Evolutionary conservation across 257 asterid species (phyloP).

Genomic region (Striga asiatica): DNA sequence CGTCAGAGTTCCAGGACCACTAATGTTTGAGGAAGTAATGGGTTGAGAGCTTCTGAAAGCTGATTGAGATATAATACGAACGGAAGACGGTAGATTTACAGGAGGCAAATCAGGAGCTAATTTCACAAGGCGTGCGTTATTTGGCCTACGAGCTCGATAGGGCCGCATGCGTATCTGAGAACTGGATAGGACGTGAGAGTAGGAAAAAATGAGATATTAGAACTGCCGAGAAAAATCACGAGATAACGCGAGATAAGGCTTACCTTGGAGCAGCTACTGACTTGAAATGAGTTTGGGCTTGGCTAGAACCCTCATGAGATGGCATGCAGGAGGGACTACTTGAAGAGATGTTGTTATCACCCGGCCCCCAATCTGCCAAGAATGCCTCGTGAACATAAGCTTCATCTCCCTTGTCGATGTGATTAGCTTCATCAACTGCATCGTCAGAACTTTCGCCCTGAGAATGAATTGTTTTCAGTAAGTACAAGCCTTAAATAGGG

Average conservation of each 20-base stretch:
- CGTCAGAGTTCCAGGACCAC: conserved; percentile 20
- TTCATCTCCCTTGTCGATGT: conserved; percentile 59
- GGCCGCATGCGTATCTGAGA: conserved; percentile 42
- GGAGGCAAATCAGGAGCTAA: conserved; percentile 94
- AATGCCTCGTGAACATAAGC: conserved; percentile 95
- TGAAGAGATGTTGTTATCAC: conserved; percentile 26
- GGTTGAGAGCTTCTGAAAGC: conserved; percentile 57
- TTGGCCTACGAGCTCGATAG: conserved; percentile 55
- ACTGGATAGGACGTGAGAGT: conserved; percentile 23
- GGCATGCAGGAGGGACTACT: conserved; percentile 21
- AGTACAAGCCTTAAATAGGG: conserved; percentile 4
- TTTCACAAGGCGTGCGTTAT: conserved; percentile 58
- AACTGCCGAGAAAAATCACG: conserved; percentile 10
- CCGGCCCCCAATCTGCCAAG: conserved; percentile 90
- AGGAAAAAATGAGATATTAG: conserved; percentile 11
- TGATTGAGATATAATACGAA: conserved; percentile 82
- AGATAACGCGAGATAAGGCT: conserved; percentile 4
- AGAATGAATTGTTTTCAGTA: conserved; percentile 8
- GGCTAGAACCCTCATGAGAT: conserved; percentile 28
- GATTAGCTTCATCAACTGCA: conserved; percentile 37
- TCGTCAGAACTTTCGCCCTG: conserved; percentile 62
- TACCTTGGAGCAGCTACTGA: conserved; percentile 46
- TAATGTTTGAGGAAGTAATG: conserved; percentile 20
- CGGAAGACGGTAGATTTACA: conserved; percentile 96
- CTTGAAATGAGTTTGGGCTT: conserved; percentile 23